These are phyloP conservation scores for Pleurotus platypus DNA, from an alignment of 768 basidiomycete species.

Conservation along the genomic window DNA sequence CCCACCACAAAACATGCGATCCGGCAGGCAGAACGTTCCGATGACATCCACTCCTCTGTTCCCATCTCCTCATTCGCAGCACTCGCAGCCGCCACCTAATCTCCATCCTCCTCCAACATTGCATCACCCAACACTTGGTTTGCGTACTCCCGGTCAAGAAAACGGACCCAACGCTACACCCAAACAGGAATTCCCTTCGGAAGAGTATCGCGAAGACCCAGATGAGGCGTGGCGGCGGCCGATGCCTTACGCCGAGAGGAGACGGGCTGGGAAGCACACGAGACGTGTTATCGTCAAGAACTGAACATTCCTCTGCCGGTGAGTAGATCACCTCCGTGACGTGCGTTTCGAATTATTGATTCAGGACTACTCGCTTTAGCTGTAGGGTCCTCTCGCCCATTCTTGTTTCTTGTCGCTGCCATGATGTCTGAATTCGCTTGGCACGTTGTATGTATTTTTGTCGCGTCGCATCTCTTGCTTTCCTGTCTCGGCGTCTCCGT, in stretches of 20 bases:
- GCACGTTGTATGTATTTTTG: background rate
- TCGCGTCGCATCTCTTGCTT: background rate
- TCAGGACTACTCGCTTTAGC: background rate
- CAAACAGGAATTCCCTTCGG: slow-evolving; percentile 35
- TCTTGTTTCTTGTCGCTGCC: slow-evolving; percentile 1
- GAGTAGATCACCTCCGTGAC: background rate
- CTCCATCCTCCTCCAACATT: slow-evolving; percentile 25
- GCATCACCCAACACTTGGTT: slow-evolving; percentile 29
- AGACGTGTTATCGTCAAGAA: slow-evolving; percentile 62
- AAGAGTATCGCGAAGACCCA: slow-evolving; percentile 52
- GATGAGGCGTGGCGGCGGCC: slow-evolving; percentile 74
- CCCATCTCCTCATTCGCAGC: slow-evolving; percentile 15
- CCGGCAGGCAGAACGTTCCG: slow-evolving; percentile 27
- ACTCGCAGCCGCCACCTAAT: slow-evolving; percentile 9
- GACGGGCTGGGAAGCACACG: slow-evolving; percentile 80
- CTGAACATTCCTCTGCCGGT: slow-evolving; percentile 17
- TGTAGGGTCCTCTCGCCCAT: background rate
- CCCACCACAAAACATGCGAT: slow-evolving; percentile 14
- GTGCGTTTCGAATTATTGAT: background rate
- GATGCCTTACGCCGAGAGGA: slow-evolving; percentile 69
- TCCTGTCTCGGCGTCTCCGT: background rate
- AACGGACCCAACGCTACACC: slow-evolving; percentile 19
- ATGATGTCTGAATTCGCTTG: background rate
- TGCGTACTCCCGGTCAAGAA: slow-evolving; percentile 48
- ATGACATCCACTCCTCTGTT: slow-evolving; percentile 30